Conservation (phyloP, 495 filamentous ascomycete genomes). For the Aspergillus nanangensis region DNA sequence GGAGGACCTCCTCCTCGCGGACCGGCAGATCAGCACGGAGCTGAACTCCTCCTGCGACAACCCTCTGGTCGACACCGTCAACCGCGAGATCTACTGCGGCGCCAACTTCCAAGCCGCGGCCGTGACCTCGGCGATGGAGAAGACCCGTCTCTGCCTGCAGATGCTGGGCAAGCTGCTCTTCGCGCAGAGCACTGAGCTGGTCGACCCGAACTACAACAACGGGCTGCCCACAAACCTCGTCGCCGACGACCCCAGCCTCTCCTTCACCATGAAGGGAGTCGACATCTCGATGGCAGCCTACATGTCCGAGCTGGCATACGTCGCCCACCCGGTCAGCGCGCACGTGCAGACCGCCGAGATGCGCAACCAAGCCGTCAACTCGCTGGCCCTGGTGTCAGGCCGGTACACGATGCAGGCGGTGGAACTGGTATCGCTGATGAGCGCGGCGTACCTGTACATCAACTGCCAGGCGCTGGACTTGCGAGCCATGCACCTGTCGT, state of each 20-base stretch:
- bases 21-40: conserved; percentile 51
- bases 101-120: conserved; percentile 61
- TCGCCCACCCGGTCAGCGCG: conserved; percentile 48
- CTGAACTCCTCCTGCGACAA: conserved; percentile 64
- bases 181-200: conserved; percentile 53
- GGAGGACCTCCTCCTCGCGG: conserved; percentile 55
- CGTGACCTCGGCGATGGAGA: conserved; percentile 64
- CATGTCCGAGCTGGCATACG: conserved; percentile 52
- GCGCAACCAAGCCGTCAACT: conserved; percentile 57
- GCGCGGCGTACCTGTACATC: conserved; percentile 45
- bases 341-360: conserved; percentile 57
- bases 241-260: conserved; percentile 51
- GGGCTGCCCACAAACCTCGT: conserved; percentile 58
- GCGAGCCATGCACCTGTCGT: conserved; percentile 24
- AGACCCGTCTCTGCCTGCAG: conserved; percentile 49
- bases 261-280: conserved; percentile 56
- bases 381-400: conserved; percentile 51
- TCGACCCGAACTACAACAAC: conserved; percentile 52
- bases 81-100: conserved; percentile 42
- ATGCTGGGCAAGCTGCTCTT: conserved; percentile 57
- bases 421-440: conserved; percentile 52
- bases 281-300: conserved; percentile 63
- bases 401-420: conserved; percentile 53
- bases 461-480: conserved; percentile 45
- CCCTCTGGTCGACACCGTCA: conserved; percentile 48